Evolutionary conservation across 495 filamentous ascomycete genomes (phyloP).

Genomic region (Penicillium odoratum): DNA sequence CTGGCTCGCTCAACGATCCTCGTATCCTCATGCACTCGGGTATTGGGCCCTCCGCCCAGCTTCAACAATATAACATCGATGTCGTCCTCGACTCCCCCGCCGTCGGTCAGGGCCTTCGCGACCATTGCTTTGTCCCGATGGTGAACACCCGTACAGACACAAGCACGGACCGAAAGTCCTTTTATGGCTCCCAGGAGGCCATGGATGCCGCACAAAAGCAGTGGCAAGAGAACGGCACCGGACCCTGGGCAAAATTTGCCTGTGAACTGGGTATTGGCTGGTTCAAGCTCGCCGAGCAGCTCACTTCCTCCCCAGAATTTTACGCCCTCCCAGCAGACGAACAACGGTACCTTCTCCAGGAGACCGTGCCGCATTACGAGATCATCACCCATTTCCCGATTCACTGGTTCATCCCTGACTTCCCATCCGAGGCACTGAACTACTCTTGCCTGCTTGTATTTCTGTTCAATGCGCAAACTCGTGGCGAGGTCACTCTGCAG

Average conservation of each 20-base stretch:
- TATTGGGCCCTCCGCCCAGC: constrained; percentile 27
- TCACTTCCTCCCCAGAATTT: constrained; percentile 41
- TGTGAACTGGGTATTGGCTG: constrained; percentile 51
- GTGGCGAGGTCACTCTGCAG: constrained; percentile 52
- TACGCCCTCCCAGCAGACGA: constrained; percentile 36
- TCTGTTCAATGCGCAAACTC: constrained; percentile 31
- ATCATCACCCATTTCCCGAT: constrained; percentile 35
- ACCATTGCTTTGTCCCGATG: constrained; percentile 28
- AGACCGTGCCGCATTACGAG: constrained; percentile 46
- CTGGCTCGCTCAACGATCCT: constrained; percentile 47
- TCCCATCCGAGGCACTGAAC: constrained; percentile 22
- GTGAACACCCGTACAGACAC: constrained; percentile 21
- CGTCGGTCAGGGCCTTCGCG: constrained; percentile 31
- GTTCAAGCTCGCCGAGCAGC: constrained; percentile 46
- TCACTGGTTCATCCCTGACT: constrained; percentile 31
- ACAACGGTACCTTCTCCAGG: constrained; percentile 34
- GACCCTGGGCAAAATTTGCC: constrained; percentile 38
- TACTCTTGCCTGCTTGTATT: constrained; percentile 26
- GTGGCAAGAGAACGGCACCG: constrained; percentile 48
- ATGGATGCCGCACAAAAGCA: constrained; percentile 42
- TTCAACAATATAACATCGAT: constrained; percentile 25
- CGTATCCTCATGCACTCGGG: constrained; percentile 51
- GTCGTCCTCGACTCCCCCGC: constrained; percentile 27
- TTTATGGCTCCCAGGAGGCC: constrained; percentile 26
- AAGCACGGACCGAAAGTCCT: constrained; percentile 26